Evolutionary conservation across 2,329 filamentous ascomycete genomes (phyloP), one percentile per base, ranked within the genome.

Genomic region (Aspergillus sp.): DNA sequence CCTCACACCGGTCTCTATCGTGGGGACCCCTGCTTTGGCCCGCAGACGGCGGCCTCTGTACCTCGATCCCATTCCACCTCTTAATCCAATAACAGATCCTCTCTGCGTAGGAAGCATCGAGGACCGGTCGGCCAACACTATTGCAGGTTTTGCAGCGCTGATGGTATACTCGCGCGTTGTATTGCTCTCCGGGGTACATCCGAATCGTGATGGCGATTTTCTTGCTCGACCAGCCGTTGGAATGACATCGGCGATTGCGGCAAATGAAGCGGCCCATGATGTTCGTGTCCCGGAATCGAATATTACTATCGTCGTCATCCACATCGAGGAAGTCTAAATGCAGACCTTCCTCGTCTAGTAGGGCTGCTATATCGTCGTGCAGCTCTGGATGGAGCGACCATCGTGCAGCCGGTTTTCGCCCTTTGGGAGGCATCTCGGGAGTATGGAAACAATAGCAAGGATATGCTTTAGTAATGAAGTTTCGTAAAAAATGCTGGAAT

Each of bases 141-240:
- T 71, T 62, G 62, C 76, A 79, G 14, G 12, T 15, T 53, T 69
- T 72, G 63, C 75, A 80, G 7, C 71, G 69, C 64, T 79, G 76
- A 60, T 76, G 66, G 62, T 79, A 80, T 44, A 80, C 76, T 56
- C 73, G 66, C 45, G 75, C 77, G 62, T 80, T 80, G 61, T 80
- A 80, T 66, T 63, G 63, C 39, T 63, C 12, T 15, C 55, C 64
- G 3, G 60, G 44, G 63, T 79, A 80, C 64, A 75, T 67, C 21
- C 76, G 71, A 44, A 80, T 78, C 0, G 71, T 77, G 41, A 79
- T 75, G 19, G 77, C 72, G 55, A 79, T 73, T 60, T 60, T 68
- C 57, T 71, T 75, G 69, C 77, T 79, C 17, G 64, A 62, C 77
- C 77, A 79, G 49, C 70, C 74, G 6, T 23, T 56, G 1, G 63